Conservation (phyloP, 345 rosid species). For the thale cress (Arabidopsis thaliana) region TAIR10.1 NC_003074.8:3653501-3654000, state of each 20-base stretch:
- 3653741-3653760: slow-evolving; percentile 18
- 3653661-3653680: slow-evolving; percentile 21
- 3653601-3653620: background rate
- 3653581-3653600: no score
- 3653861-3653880: slow-evolving; percentile 28
- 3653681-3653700: slow-evolving; percentile 36
- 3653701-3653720: slow-evolving; percentile 37
- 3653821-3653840: slow-evolving; percentile 22
- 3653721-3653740: slow-evolving; percentile 28
- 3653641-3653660: slow-evolving; percentile 20
- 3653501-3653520: slow-evolving; percentile 5
- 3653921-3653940: slow-evolving; percentile 28
- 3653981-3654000: background rate
- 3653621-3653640: slow-evolving; percentile 25
- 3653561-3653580: no score
- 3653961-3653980: background rate
- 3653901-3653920: slow-evolving; percentile 33
- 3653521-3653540: slow-evolving; percentile 5
- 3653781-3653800: background rate
- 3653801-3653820: background rate
- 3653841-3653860: slow-evolving; percentile 4
- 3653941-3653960: background rate
- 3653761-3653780: background rate
- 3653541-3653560: slow-evolving; percentile 23
- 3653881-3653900: slow-evolving; percentile 28